Percentiles rank a stretch among this genome's conserved stretches.
Conservation (phyloP, 1,284 basidiomycete genomes). For the Flammula alnicola region DNA sequence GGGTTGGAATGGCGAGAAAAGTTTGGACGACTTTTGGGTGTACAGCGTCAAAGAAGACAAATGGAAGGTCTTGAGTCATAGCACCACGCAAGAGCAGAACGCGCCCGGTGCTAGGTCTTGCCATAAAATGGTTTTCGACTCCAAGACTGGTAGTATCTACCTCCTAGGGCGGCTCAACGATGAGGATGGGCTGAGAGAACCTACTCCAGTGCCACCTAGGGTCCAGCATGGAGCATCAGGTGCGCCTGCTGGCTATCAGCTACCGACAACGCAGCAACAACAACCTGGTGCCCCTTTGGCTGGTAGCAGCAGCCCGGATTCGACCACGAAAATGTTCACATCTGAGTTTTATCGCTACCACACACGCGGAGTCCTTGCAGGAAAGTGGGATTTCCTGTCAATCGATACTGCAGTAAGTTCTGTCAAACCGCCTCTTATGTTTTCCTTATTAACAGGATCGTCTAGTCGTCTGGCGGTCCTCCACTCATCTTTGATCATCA, state of each 20-base stretch:
- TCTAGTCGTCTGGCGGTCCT: conserved; percentile 68
- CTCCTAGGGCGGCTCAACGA: conserved; percentile 68
- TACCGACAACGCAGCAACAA: conserved; percentile 11
- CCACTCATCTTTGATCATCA: conserved; percentile 82
- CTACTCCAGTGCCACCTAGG: conserved; percentile 13
- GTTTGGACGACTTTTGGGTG: conserved; percentile 82
- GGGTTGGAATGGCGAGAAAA: conserved; percentile 78
- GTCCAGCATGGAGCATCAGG: conserved; percentile 7
- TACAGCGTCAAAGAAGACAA: conserved; percentile 66
- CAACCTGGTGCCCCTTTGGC: background rate
- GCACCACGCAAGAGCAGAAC: conserved; percentile 58
- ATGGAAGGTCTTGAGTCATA: conserved; percentile 67
- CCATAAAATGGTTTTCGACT: conserved; percentile 84
- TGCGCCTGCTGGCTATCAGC: conserved; percentile 10
- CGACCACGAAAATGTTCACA: conserved; percentile 32
- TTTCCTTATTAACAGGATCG: conserved; percentile 1
- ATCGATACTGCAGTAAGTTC: conserved; percentile 63
- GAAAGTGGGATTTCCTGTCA: conserved; percentile 70
- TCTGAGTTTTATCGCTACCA: conserved; percentile 78
- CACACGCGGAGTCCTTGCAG: conserved; percentile 59
- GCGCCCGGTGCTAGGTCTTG: conserved; percentile 78
- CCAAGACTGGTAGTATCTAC: conserved; percentile 73
- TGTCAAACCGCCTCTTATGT: background rate
- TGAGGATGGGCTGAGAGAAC: conserved; percentile 44
- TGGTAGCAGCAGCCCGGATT: background rate